These are phyloP conservation scores for Paspalum vaginatum DNA, from an alignment of 176 grass and related monocot species.

Conservation along the genomic window DNA sequence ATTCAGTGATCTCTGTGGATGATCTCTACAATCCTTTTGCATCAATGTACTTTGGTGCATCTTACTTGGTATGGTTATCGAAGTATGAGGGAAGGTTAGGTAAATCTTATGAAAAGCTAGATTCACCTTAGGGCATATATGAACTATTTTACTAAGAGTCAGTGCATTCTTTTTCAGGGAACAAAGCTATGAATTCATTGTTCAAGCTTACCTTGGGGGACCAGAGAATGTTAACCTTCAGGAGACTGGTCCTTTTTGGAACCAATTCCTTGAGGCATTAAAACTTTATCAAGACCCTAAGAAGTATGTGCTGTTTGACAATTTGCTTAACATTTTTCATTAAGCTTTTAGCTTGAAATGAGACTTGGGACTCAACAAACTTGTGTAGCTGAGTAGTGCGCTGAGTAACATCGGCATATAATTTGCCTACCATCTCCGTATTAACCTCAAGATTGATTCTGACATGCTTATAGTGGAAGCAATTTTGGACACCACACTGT, in stretches of 20 bases:
- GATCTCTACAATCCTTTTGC: constrained; percentile 97
- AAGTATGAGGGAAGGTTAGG: constrained; percentile 84
- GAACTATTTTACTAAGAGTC: background rate
- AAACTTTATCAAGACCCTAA: constrained; percentile 72
- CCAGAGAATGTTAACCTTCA: constrained; percentile 94
- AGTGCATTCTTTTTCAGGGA: constrained; percentile 51
- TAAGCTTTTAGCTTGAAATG: background rate
- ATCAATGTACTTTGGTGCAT: constrained; percentile 94
- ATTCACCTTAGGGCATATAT: constrained; percentile 29
- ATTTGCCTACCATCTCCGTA: background rate
- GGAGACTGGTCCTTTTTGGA: constrained; percentile 84
- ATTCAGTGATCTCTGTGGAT: constrained; percentile 76
- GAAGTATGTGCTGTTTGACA: constrained; percentile 52
- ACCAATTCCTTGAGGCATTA: constrained; percentile 79
- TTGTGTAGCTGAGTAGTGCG: constrained; percentile 3
- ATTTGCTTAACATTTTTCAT: background rate
- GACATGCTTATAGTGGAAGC: background rate
- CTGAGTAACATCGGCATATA: background rate
- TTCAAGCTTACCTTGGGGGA: constrained; percentile 91
- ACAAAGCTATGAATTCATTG: constrained; percentile 77
- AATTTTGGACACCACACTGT: background rate
- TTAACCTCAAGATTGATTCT: background rate
- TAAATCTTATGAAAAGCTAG: constrained; percentile 4
- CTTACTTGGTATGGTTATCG: constrained; percentile 82
- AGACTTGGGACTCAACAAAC: background rate